phyloP scores from a whole-genome alignment of 306 rosid species.

The Crataegus laevigata region DNA sequence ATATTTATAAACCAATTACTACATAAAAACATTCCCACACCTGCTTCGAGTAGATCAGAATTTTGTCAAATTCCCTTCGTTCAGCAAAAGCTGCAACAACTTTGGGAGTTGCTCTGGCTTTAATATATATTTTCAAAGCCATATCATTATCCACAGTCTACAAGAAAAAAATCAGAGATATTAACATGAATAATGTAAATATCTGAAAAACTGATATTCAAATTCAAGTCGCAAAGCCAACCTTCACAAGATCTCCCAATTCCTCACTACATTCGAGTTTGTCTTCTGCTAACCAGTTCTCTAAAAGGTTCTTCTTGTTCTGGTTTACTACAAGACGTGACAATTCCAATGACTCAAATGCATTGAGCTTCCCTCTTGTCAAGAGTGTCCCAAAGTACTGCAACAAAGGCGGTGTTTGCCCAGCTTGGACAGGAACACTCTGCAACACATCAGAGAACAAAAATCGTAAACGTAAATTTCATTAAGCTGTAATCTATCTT shows the following conservation, averaged over 20 bases:
- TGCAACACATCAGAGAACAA: slow-evolving; percentile 22
- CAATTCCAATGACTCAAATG: slow-evolving; percentile 86
- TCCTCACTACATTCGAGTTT: slow-evolving; percentile 99
- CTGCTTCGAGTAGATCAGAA: slow-evolving; percentile 96
- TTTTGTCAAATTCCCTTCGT: slow-evolving; percentile 97
- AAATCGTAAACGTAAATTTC: neutral
- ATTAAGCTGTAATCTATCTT: too few relatives aligned
- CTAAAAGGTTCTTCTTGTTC: slow-evolving; percentile 94
- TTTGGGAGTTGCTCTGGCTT: slow-evolving; percentile 99
- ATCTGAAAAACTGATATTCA: neutral
- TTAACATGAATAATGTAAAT: neutral
- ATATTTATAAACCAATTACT: neutral
- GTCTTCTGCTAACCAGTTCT: slow-evolving; percentile 98
- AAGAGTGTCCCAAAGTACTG: slow-evolving; percentile 97
- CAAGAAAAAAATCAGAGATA: neutral
- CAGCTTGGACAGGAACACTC: slow-evolving; percentile 99
- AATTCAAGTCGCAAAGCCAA: slow-evolving; percentile 26
- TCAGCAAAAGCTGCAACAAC: slow-evolving; percentile 99
- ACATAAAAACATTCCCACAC: slow-evolving; percentile 27
- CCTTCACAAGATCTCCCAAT: slow-evolving; percentile 99
- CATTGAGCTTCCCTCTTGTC: slow-evolving; percentile 92
- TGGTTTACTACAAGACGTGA: slow-evolving; percentile 98
- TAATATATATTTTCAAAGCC: slow-evolving; percentile 89
- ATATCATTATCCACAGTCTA: slow-evolving; percentile 97
- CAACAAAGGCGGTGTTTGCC: slow-evolving; percentile 97